These are phyloP conservation scores for Prunus mume DNA, from an alignment of 306 rosid genomes.

Conservation along the genomic window DNA sequence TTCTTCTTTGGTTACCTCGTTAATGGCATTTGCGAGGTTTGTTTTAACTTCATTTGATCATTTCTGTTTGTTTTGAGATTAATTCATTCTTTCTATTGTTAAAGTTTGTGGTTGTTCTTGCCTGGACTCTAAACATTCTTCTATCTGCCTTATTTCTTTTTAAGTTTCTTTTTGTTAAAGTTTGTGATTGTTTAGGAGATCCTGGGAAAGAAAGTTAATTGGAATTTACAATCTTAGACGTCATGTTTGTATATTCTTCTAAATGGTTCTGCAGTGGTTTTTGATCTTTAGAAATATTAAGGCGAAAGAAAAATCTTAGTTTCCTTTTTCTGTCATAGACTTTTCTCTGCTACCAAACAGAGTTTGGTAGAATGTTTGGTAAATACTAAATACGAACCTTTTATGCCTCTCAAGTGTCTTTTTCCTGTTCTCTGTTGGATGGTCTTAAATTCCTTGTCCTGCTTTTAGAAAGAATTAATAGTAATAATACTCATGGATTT, in stretches of 20 bases:
- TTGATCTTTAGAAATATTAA: too few relatives aligned
- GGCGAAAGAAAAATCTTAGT: too few relatives aligned
- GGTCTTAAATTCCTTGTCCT: not conserved
- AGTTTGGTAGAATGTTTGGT: not conserved
- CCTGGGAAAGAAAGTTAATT: not conserved
- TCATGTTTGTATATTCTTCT: not conserved
- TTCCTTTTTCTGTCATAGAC: not conserved
- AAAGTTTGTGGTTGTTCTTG: too few relatives aligned
- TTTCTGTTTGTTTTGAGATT: not conserved
- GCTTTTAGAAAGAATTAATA: not conserved
- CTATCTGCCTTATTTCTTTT: not conserved
- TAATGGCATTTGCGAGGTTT: conserved; percentile 67
- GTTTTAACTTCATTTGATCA: not conserved
- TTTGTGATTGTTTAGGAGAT: not conserved
- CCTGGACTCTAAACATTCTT: too few relatives aligned
- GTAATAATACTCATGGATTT: not conserved
- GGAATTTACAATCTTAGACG: not conserved
- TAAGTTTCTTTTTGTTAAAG: not conserved
- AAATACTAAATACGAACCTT: not conserved
- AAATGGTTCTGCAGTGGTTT: too few relatives aligned
- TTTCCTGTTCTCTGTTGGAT: not conserved
- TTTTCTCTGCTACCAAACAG: conserved; percentile 10
- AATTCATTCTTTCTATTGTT: not conserved
- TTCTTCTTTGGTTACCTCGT: conserved; percentile 66
- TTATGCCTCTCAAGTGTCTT: not conserved